These are phyloP conservation scores for Coprinopsis sp. DNA, from an alignment of 768 basidiomycete species.

Conservation along the genomic window DNA sequence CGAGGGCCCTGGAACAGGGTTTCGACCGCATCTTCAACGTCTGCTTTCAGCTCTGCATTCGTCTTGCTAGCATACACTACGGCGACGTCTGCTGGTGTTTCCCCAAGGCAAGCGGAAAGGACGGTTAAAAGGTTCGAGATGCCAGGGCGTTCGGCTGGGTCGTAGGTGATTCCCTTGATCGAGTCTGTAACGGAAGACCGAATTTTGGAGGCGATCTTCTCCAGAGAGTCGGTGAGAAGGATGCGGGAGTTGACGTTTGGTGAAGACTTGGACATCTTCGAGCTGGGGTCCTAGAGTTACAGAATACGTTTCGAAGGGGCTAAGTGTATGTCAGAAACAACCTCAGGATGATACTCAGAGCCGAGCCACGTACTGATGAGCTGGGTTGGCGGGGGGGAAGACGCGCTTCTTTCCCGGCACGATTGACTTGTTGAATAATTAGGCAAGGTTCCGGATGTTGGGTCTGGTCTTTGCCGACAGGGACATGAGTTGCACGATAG, in stretches of 20 bases:
- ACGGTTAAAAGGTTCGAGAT: slow-evolving; percentile 79
- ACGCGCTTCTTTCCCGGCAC: slow-evolving; percentile 36
- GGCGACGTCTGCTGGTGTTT: slow-evolving; percentile 42
- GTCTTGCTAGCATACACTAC: slow-evolving; percentile 48
- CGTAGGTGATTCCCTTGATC: slow-evolving; percentile 66
- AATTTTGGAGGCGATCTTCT: slow-evolving; percentile 64
- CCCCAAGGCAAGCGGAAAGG: slow-evolving; percentile 64
- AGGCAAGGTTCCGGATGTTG: slow-evolving; percentile 88
- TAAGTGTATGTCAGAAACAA: slow-evolving; percentile 23
- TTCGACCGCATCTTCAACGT: slow-evolving; percentile 71
- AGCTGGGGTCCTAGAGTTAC: slow-evolving; percentile 76
- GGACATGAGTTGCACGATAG: slow-evolving; percentile 87
- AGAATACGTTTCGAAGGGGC: slow-evolving; percentile 79
- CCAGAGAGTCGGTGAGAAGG: slow-evolving; percentile 69
- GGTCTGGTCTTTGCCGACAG: slow-evolving; percentile 93
- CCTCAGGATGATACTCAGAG: background rate
- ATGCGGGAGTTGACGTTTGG: slow-evolving; percentile 77
- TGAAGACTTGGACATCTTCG: slow-evolving; percentile 96
- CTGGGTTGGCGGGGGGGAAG: slow-evolving; percentile 70
- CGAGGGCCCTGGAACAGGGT: slow-evolving; percentile 63
- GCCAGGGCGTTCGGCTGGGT: slow-evolving; percentile 77
- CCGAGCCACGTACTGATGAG: slow-evolving; percentile 58
- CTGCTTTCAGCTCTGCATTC: slow-evolving; percentile 66
- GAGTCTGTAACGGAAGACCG: slow-evolving; percentile 85
- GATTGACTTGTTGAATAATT: slow-evolving; percentile 75